Percentiles rank a stretch among this genome's conserved stretches.
These are phyloP conservation scores for Auricularia sp. DNA, from an alignment of 768 basidiomycete species.

Conservation along the genomic window DNA sequence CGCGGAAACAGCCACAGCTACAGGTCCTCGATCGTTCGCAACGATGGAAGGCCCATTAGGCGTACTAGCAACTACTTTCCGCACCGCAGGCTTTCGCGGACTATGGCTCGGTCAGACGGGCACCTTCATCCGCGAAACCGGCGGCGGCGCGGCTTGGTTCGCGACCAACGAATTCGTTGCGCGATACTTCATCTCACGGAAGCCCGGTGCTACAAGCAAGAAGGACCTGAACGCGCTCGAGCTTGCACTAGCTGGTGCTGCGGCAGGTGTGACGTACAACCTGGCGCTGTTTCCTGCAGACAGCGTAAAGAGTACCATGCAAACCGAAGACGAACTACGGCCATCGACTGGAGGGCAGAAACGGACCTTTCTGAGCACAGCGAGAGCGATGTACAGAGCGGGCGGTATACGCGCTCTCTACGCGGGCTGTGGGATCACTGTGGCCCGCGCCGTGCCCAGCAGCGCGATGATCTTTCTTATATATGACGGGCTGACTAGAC, in stretches of 20 bases:
- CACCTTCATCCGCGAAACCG: slow-evolving; percentile 86
- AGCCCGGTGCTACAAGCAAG: slow-evolving; percentile 28
- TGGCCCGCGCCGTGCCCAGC: slow-evolving; percentile 74
- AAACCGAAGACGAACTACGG: slow-evolving; percentile 84
- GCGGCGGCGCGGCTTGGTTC: slow-evolving; percentile 89
- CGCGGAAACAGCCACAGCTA: slow-evolving; percentile 11
- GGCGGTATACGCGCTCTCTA: slow-evolving; percentile 81
- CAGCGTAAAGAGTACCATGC: slow-evolving; percentile 87
- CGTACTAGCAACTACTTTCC: slow-evolving; percentile 54
- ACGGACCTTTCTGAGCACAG: slow-evolving; percentile 47
- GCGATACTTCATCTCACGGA: slow-evolving; percentile 44
- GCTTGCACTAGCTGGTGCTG: slow-evolving; percentile 76
- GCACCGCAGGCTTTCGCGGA: slow-evolving; percentile 61
- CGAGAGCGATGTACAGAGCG: slow-evolving; percentile 56
- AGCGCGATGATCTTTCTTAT: slow-evolving; percentile 90
- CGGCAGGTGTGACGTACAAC: slow-evolving; percentile 78
- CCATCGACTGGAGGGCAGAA: slow-evolving; percentile 29
- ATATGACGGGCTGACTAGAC: slow-evolving; percentile 65
- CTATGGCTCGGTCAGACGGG: slow-evolving; percentile 97
- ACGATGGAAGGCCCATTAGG: slow-evolving; percentile 61
- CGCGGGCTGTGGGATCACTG: slow-evolving; percentile 87
- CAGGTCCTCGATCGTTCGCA: slow-evolving; percentile 16
- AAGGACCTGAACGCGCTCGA: slow-evolving; percentile 63
- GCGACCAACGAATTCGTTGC: slow-evolving; percentile 73
- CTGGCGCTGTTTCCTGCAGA: slow-evolving; percentile 92